These are phyloP conservation scores for Suillus spraguei DNA, from an alignment of 768 basidiomycete species.

Conservation along the genomic window DNA sequence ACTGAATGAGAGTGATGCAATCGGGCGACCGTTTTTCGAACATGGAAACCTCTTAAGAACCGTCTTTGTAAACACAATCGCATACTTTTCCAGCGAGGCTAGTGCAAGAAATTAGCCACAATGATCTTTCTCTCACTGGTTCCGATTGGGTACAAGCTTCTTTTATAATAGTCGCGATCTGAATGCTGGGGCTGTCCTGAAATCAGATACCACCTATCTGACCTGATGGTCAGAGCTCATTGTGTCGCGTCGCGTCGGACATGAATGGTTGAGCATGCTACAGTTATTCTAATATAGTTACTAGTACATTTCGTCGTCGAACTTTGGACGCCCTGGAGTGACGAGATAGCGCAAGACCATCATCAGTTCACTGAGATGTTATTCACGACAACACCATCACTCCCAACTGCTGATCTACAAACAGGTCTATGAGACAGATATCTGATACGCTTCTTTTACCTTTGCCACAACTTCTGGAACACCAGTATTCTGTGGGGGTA, in stretches of 20 bases:
- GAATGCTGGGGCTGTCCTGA: slow-evolving; percentile 20
- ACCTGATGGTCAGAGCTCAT: slow-evolving; percentile 55
- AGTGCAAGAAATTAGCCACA: slow-evolving; percentile 44
- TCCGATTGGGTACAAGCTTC: slow-evolving; percentile 40
- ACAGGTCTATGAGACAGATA: neutral
- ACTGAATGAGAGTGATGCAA: no score
- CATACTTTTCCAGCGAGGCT: slow-evolving; percentile 41
- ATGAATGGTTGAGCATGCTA: neutral
- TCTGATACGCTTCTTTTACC: slow-evolving; percentile 1
- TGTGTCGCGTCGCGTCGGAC: neutral
- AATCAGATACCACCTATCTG: slow-evolving; percentile 50
- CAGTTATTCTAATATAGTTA: neutral
- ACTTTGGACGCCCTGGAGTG: neutral
- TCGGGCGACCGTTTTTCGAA: no score
- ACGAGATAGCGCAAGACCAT: neutral
- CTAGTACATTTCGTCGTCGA: neutral
- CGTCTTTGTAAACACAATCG: slow-evolving; percentile 44
- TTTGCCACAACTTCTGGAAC: slow-evolving; percentile 45
- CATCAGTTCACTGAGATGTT: slow-evolving; percentile 18
- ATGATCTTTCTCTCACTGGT: slow-evolving; percentile 43
- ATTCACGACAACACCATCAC: slow-evolving; percentile 47
- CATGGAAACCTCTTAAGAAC: no score
- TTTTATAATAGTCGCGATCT: neutral
- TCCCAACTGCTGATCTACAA: neutral
- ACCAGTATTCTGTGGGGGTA: slow-evolving; percentile 62